Evolutionary conservation across 352 stramenopile species (phyloP).

Genomic region (Globisporangium acanthophoron): DNA sequence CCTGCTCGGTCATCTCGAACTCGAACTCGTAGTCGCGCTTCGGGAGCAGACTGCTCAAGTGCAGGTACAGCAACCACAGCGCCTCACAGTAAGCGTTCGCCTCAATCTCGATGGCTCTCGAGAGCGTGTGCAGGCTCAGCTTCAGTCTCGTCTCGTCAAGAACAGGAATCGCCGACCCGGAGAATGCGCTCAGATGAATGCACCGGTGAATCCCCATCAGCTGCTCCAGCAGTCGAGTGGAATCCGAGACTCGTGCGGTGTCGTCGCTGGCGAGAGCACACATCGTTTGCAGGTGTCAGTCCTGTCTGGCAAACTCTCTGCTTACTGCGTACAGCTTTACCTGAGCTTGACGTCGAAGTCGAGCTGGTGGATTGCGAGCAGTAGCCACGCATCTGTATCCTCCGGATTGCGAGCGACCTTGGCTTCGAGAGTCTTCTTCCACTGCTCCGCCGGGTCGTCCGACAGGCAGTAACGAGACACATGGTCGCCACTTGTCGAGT

Average conservation of each 20-base stretch:
- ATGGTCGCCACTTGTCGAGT: background rate
- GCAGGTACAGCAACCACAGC: constrained; percentile 29
- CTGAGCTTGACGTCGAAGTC: constrained; percentile 31
- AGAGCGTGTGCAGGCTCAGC: constrained; percentile 22
- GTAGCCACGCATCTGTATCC: constrained; percentile 37
- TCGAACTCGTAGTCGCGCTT: constrained; percentile 16
- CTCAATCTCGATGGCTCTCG: constrained; percentile 29
- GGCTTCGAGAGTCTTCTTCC: constrained; percentile 19
- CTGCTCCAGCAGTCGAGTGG: constrained; percentile 11
- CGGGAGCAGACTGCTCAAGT: constrained; percentile 15
- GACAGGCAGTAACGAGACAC: constrained; percentile 30
- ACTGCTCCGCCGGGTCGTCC: constrained; percentile 11
- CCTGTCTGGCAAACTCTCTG: background rate
- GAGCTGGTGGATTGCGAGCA: constrained; percentile 45
- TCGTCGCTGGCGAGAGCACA: constrained; percentile 16
- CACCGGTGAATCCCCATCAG: constrained; percentile 14
- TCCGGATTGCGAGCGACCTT: constrained; percentile 22
- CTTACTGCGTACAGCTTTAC: constrained; percentile 15
- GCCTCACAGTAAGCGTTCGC: constrained; percentile 31
- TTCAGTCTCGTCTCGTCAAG: constrained; percentile 13
- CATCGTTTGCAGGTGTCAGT: background rate
- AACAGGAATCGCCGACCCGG: background rate
- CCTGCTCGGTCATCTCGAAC: constrained; percentile 27
- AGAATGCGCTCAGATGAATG: constrained; percentile 8
- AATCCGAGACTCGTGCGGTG: constrained; percentile 13